Percentiles rank a stretch among this genome's conserved stretches.
These are phyloP conservation scores for Physcia stellaris DNA, from an alignment of 495 filamentous ascomycete genomes.

Conservation along the genomic window DNA sequence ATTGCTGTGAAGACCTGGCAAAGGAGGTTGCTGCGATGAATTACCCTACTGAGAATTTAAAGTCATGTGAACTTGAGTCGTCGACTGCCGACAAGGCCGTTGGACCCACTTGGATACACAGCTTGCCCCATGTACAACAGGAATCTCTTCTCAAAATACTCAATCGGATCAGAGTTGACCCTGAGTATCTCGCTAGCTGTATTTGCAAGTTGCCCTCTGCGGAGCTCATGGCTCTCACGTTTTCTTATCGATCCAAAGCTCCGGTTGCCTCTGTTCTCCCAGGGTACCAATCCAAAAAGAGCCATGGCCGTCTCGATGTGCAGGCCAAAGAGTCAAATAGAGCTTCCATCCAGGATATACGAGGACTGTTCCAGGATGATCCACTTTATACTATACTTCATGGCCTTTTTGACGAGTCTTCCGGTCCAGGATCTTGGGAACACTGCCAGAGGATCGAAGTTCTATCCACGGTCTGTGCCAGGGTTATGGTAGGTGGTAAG, in stretches of 20 bases:
- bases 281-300: slow-evolving; percentile 49
- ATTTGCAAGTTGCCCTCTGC: slow-evolving; percentile 55
- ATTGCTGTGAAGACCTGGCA: slow-evolving; percentile 79
- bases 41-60: too few relatives aligned
- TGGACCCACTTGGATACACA: slow-evolving; percentile 51
- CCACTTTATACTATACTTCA: slow-evolving; percentile 74
- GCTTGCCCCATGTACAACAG: slow-evolving; percentile 61
- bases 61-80: slow-evolving; percentile 19
- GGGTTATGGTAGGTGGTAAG: slow-evolving; percentile 44
- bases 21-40: too few relatives aligned
- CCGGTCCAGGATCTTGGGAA: slow-evolving; percentile 63
- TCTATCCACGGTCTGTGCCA: slow-evolving; percentile 80
- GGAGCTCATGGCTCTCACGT: slow-evolving; percentile 61
- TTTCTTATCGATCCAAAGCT: slow-evolving; percentile 63
- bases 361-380: slow-evolving; percentile 78
- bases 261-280: slow-evolving; percentile 71
- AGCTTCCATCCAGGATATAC: slow-evolving; percentile 39
- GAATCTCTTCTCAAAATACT: slow-evolving; percentile 68
- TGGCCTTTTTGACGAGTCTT: slow-evolving; percentile 78
- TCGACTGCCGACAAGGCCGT: slow-evolving; percentile 21
- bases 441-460: slow-evolving; percentile 59
- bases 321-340: slow-evolving; percentile 21
- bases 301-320: slow-evolving; percentile 24
- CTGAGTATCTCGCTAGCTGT: slow-evolving; percentile 72
- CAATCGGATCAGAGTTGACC: slow-evolving; percentile 66